Evolutionary conservation across 192 early-diverging fungal genomes (phyloP).

Genomic region (Umbelopsis ramanniana): DNA sequence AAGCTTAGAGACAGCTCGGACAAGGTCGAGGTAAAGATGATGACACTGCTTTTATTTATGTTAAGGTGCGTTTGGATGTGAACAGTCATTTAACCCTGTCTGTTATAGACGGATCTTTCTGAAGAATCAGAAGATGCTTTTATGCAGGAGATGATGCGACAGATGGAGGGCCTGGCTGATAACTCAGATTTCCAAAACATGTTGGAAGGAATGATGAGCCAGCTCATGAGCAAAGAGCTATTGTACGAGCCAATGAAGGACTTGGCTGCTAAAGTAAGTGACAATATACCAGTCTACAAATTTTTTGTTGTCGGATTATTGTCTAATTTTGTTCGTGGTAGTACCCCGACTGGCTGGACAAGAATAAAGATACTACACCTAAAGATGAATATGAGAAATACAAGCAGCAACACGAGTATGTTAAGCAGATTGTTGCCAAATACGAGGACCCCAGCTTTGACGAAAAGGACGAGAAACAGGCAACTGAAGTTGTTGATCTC

Average conservation of each 20-base stretch:
- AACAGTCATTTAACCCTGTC: neutral
- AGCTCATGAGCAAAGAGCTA: constrained; percentile 92
- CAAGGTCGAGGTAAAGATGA: constrained; percentile 74
- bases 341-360: constrained; percentile 90
- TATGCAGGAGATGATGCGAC: constrained; percentile 82
- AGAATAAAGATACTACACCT: constrained; percentile 75
- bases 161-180: constrained; percentile 68
- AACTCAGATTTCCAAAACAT: constrained; percentile 83
- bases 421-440: constrained; percentile 79
- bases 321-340: constrained; percentile 30
- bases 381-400: constrained; percentile 77
- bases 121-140: constrained; percentile 57
- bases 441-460: constrained; percentile 78
- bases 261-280: constrained; percentile 69
- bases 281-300: neutral
- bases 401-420: constrained; percentile 74
- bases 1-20: constrained; percentile 87
- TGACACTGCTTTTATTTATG: neutral
- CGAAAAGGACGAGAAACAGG: constrained; percentile 69
- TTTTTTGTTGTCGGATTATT: neutral
- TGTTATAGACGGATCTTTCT: constrained; percentile 49
- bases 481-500: constrained; percentile 79
- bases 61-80: neutral
- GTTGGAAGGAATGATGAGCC: constrained; percentile 87
- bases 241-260: constrained; percentile 97